phyloP scores from a whole-genome alignment of 768 basidiomycete species.

The Amylocystis lapponica region DNA sequence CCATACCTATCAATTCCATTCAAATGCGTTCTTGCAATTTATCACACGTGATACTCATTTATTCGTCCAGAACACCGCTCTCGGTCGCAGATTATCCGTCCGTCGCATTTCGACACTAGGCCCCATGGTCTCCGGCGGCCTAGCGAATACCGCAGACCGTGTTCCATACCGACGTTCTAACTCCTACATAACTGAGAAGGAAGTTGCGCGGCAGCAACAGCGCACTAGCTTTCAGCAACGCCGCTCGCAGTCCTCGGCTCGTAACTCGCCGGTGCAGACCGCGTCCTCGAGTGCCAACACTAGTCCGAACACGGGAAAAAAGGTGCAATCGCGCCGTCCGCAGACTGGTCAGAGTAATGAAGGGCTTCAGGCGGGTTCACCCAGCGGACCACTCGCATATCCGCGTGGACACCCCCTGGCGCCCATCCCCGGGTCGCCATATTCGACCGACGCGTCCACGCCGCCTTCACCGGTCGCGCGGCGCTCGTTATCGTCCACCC shows the following conservation, averaged over 20 bases:
- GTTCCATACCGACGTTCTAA: constrained; percentile 18
- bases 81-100: constrained; percentile 61
- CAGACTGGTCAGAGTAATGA: constrained; percentile 12
- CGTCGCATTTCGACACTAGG: constrained; percentile 7
- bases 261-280: constrained; percentile 13
- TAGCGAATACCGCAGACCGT: constrained; percentile 6
- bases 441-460: constrained; percentile 55
- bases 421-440: constrained; percentile 49
- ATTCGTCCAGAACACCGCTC: constrained; percentile 58
- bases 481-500: constrained; percentile 32
- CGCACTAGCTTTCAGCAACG: constrained; percentile 7
- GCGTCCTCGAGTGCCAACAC: constrained; percentile 3
- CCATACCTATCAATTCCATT: no score
- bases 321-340: constrained; percentile 6
- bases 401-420: constrained; percentile 25
- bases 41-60: no score
- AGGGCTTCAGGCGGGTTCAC: constrained; percentile 8
- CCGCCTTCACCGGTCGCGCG: constrained; percentile 38
- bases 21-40: no score
- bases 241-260: constrained; percentile 22
- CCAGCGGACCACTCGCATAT: constrained; percentile 18
- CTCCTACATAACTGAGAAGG: constrained; percentile 16
- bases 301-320: no score
- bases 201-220: constrained; percentile 4
- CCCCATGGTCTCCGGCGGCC: constrained; percentile 7